These are phyloP conservation scores for Boletellus deceptivus DNA, from an alignment of 1,284 basidiomycete genomes.

Conservation along the genomic window DNA sequence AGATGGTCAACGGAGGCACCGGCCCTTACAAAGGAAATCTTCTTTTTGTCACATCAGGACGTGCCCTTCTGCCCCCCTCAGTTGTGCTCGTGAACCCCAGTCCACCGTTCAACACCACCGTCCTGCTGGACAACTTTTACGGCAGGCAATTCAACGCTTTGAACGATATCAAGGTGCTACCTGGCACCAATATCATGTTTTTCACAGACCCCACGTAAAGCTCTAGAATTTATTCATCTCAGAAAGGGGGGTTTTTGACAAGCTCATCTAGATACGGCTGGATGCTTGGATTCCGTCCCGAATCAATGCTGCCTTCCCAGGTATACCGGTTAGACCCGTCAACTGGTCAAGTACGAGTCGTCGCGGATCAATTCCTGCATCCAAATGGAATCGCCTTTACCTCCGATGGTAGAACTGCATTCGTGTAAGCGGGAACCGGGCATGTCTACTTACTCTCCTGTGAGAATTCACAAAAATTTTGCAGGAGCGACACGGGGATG, in stretches of 20 bases:
- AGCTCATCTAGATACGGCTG: conserved; percentile 53
- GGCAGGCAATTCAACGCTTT: conserved; percentile 81
- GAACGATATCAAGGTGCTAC: conserved; percentile 77
- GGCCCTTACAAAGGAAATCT: conserved; percentile 66
- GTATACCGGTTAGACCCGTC: conserved; percentile 71
- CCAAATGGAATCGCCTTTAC: conserved; percentile 71
- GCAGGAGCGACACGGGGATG: conserved; percentile 46
- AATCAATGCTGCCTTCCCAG: conserved; percentile 64
- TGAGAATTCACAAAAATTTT: no score
- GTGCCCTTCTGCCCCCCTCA: conserved; percentile 60
- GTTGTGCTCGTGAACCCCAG: conserved; percentile 64
- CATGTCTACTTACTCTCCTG: no score
- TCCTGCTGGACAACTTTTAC: conserved; percentile 68
- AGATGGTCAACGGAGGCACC: conserved; percentile 77
- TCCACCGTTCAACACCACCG: conserved; percentile 60
- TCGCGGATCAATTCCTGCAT: conserved; percentile 65
- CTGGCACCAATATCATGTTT: conserved; percentile 57
- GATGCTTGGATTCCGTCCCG: conserved; percentile 61
- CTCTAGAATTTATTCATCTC: no score
- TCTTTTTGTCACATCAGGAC: conserved; percentile 66
- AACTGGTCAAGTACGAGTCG: conserved; percentile 61
- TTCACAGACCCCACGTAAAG: conserved; percentile 63
- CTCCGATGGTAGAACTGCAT: conserved; percentile 61
- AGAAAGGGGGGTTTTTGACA: neutral
- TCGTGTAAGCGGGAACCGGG: conserved; percentile 48